Base-by-base conservation (phyloP, 139 green algal genomes). In the Gonium pectorale region DNA sequence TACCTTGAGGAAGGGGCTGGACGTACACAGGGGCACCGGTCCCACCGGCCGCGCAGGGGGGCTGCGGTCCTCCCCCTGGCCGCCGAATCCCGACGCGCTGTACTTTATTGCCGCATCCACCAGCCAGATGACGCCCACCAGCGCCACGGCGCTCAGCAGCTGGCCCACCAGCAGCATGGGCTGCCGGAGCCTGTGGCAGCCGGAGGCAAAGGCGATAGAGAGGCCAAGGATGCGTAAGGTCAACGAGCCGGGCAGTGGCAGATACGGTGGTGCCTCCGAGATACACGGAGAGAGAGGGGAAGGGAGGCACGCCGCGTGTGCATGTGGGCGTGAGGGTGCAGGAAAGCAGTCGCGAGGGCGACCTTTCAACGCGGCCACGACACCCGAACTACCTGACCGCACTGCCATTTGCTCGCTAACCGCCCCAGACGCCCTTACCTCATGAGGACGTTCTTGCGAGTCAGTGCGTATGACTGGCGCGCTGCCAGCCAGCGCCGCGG, bases 361-460 rank as follows among this genome's bases (percentile, higher is more conserved):
- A n/a, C n/a, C n/a, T n/a, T n/a, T n/a, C n/a, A n/a, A n/a, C n/a
- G n/a, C n/a, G n/a, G n/a, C n/a, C n/a, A n/a, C n/a, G n/a, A n/a
- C n/a, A n/a, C n/a, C n/a, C n/a, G n/a, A n/a, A n/a, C n/a, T n/a
- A n/a, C n/a, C n/a, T n/a, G n/a, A n/a, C n/a, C n/a, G n/a, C n/a
- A n/a, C n/a, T n/a, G n/a, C n/a, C n/a, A n/a, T n/a, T n/a, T n/a
- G n/a, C n/a, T n/a, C n/a, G n/a, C n/a, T n/a, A n/a, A n/a, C 33
- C 7, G 33, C 9, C 63, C 63, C 63, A 44, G 27, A 13, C 33
- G 7, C 33, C 33, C 33, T 0, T 37, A 83, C 75, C 75, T 54
- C 62, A 73, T 73, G 15, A 73, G 62, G 4, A 83, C 4, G 31
- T 83, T 83, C 62, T 83, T 83, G 24, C 77, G 77, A 4, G 63